phyloP scores from a whole-genome alignment of 306 rosid genomes.

The Quercus suber region DNA sequence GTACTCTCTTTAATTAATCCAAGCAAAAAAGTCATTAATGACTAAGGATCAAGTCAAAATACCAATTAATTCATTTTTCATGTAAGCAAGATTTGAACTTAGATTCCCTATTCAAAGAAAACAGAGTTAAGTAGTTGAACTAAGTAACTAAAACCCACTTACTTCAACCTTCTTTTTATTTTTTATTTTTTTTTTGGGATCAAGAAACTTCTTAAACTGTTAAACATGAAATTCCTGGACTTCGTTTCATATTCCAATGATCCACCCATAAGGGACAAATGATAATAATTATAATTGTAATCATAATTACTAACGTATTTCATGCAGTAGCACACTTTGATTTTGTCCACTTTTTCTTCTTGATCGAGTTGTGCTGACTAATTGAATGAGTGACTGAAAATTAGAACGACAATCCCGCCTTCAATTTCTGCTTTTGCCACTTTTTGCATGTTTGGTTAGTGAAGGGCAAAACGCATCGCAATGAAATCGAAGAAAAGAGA shows the following conservation, averaged over 20 bases:
- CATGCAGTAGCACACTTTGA: constrained; percentile 5
- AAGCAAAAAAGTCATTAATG: too few relatives aligned
- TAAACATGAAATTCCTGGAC: neutral
- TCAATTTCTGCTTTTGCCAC: constrained; percentile 34
- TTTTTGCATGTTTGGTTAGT: constrained; percentile 35
- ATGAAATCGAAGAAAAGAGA: constrained; percentile 20
- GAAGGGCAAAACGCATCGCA: constrained; percentile 19
- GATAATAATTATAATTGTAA: constrained; percentile 16
- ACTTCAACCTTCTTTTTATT: too few relatives aligned
- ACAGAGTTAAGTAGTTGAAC: too few relatives aligned
- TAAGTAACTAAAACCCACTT: too few relatives aligned
- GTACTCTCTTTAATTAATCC: too few relatives aligned
- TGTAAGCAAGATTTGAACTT: too few relatives aligned
- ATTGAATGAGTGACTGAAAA: constrained; percentile 17
- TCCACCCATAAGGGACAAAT: constrained; percentile 6
- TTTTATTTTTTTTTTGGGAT: neutral
- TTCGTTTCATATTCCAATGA: constrained; percentile 33
- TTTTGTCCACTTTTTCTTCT: constrained; percentile 18
- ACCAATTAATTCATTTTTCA: too few relatives aligned
- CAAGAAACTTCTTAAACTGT: constrained; percentile 25
- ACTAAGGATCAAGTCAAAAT: too few relatives aligned
- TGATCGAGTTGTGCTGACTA: constrained; percentile 2
- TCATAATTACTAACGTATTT: constrained; percentile 2
- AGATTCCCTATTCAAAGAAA: too few relatives aligned
- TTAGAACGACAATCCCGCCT: constrained; percentile 67